Conservation (phyloP, 768 basidiomycete species). For the Serendipita vermifera region DNA sequence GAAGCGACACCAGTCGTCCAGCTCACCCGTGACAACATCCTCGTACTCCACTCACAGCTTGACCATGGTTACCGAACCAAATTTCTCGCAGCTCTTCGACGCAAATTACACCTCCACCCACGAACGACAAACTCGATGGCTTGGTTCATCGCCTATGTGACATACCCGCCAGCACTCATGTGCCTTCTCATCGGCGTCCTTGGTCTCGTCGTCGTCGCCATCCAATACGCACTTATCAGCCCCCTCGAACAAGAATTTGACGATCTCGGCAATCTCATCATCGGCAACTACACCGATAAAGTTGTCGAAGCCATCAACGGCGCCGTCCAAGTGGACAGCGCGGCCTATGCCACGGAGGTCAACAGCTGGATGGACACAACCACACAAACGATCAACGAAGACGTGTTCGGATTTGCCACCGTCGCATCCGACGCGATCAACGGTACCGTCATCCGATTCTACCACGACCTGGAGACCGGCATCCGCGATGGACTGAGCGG, state of each 20-base stretch:
- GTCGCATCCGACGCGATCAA: no score
- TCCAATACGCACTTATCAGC: slow-evolving; percentile 69
- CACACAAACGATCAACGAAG: no score
- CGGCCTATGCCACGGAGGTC: no score
- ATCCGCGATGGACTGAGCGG: no score
- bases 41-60: slow-evolving; percentile 45
- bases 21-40: slow-evolving; percentile 25
- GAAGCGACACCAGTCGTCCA: not conserved
- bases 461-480: no score
- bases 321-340: no score
- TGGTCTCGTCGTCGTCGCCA: slow-evolving; percentile 71
- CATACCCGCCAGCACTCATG: slow-evolving; percentile 79
- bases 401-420: no score
- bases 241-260: slow-evolving; percentile 42
- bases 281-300: no score
- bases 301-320: no score
- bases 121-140: slow-evolving; percentile 39
- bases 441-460: no score
- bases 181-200: slow-evolving; percentile 89
- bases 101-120: slow-evolving; percentile 37
- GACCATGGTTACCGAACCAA: slow-evolving; percentile 35
- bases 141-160: slow-evolving; percentile 87
- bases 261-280: not conserved
- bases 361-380: no score
- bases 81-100: slow-evolving; percentile 59